Evolutionary conservation across 208 protist species (phyloP), one percentile per base, ranked within the genome.

Genomic region (Acanthamoeba triangularis): DNA sequence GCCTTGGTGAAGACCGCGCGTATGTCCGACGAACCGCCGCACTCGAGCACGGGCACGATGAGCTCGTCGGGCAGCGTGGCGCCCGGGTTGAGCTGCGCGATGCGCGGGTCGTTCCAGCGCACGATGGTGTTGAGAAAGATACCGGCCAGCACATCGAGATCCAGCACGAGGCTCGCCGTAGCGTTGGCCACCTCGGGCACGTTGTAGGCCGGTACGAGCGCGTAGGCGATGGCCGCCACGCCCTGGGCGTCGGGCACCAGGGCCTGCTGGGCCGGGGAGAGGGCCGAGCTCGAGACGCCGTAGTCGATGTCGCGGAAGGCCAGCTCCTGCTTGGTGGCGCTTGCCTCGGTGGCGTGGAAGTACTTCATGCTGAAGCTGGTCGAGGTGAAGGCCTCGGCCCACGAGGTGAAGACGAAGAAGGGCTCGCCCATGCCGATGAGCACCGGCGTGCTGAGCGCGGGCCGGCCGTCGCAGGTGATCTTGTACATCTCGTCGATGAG

Each of bases 401-500:
- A 74, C 0, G 25, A n/a, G 10, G n/a, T 35, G n/a, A 74, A 37
- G n/a, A 74, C n/a, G 11, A 37, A n/a, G 65, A 37, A 74, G n/a
- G 25, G 65, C 65, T 37, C 65, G 65, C 65, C 65, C n/a, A 74
- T 74, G 65, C 65, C 65, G n/a, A 74, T n/a, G n/a, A 74, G 65
- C 65, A 74, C 65, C 16, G 65, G 65, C 28, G 65, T 74, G 65
- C 16, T 30, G 13, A 74, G 65, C 16, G 33, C 65, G 13, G 23
- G 65, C 8, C 25, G 0, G 65, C 33, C 65, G n/a, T 74, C n/a
- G 65, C 65, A 74, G 33, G 14, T 74, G 65, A 74, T 74, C 65
- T n/a, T 74, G 65, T 74, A 74, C 65, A 74, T n/a, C 33, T 74
- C 65, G 65, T 74, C 33, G 65, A 74, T 74, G 65, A 74, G 65